Evolutionary conservation across 1,284 basidiomycete genomes (phyloP), one percentile per base, ranked within the genome.

Genomic region (Bjerkandera adusta): DNA sequence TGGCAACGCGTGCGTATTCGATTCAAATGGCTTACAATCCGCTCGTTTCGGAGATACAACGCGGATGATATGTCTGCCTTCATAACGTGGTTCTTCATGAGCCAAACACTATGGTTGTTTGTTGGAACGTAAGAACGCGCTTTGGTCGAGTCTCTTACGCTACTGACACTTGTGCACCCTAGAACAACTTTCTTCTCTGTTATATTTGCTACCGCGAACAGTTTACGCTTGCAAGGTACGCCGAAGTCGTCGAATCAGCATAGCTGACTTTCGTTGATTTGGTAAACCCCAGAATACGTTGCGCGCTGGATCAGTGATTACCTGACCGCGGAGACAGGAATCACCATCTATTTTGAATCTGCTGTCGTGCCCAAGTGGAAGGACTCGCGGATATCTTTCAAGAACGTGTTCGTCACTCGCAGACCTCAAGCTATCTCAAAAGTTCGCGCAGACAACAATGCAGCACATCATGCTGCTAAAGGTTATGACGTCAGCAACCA

Each of bases 321-420:
- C 62, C 73, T 99, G 44, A 98, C 97, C 1, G 76, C 85, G 0
- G 89, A 95, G 63, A 97, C 94, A 0, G 97, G 97, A 0, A 85
- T 97, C 36, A 94, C 85, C 3, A 88, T 99, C 56, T 90, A 97
- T 42, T 99, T 98, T 64, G 96, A 98, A 68, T 94, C 91, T 5
- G 97, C 97, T 22, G 95, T 99, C 57, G 94, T 99, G 4, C 96
- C 96, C 3, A 94, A 94, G 64, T 98, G 96, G 93, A 92, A 92
- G 51, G 92, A 96, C 58, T 95, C 92, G 12, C 85, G 88, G 16
- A 90, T 99, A 51, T 93, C 92, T 1, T 97, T 99, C 76, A 92
- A 93, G 61, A 97, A 98, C 57, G 95, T 99, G 36, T 98, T 92
- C 60, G 77, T 99, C 36, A 95, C 93, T 10, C 83, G 92, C 2